Conservation (phyloP, 164 flowering plant species). For the Buxus sempervirens region DNA sequence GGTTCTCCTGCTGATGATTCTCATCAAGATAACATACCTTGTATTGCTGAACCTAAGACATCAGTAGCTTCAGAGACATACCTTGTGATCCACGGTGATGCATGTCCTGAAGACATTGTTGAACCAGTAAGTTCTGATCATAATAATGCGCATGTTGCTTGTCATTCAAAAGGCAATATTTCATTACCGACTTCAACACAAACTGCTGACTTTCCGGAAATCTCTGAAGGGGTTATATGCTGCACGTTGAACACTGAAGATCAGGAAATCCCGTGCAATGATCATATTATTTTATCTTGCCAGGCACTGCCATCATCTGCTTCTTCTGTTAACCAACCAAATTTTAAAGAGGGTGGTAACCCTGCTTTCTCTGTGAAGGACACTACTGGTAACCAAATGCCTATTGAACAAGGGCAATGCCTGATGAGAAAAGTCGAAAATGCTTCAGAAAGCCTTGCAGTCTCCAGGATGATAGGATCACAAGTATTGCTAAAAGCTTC, state of each 20-base stretch:
- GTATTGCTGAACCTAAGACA: slow-evolving; percentile 21
- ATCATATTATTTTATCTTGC: slow-evolving; percentile 41
- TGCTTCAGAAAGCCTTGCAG: slow-evolving; percentile 15
- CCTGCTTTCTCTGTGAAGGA: slow-evolving; percentile 26
- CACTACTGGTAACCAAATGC: slow-evolving; percentile 14
- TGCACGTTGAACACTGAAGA: slow-evolving; percentile 74
- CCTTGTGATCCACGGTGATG: slow-evolving; percentile 13
- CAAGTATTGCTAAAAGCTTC: slow-evolving; percentile 15
- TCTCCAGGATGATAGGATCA: slow-evolving; percentile 25
- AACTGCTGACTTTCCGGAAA: slow-evolving; percentile 31
- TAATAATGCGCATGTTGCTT: slow-evolving; percentile 13
- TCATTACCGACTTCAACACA: slow-evolving; percentile 19
- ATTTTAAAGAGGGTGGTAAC: slow-evolving; percentile 20
- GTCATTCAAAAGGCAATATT: slow-evolving; percentile 22
- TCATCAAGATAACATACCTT: slow-evolving; percentile 27
- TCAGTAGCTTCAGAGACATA: slow-evolving; percentile 22
- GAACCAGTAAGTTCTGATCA: slow-evolving; percentile 8
- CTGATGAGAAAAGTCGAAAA: slow-evolving; percentile 23
- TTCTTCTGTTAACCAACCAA: slow-evolving; percentile 15
- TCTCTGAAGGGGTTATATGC: slow-evolving; percentile 36
- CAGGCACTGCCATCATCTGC: slow-evolving; percentile 14
- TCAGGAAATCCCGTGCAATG: slow-evolving; percentile 71
- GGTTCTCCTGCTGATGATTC: slow-evolving; percentile 46
- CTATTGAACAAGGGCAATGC: slow-evolving; percentile 23
- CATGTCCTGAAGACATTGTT: slow-evolving; percentile 18